A percentile compares a stretch with the other conserved stretches of the same genome.
Evolutionary conservation across 1,284 basidiomycete species (phyloP).

Genomic region (Neonothopanus nambi): DNA sequence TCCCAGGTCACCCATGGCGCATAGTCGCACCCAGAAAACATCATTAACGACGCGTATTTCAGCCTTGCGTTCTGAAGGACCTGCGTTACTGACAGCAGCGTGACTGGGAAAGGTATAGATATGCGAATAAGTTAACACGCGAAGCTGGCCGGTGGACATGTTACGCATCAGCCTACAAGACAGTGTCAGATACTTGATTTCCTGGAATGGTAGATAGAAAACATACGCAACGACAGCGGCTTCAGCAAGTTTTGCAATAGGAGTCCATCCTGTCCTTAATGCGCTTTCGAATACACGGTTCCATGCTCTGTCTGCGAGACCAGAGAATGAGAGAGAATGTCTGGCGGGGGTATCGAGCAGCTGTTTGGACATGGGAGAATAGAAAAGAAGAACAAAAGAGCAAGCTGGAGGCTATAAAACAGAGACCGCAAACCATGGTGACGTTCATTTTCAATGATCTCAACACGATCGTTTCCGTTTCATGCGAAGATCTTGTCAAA

Average conservation of each 20-base stretch:
- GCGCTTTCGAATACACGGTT: slow-evolving; percentile 34
- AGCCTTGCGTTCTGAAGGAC: slow-evolving; percentile 32
- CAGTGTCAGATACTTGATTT: neutral
- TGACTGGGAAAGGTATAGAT: slow-evolving; percentile 48
- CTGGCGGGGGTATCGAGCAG: slow-evolving; percentile 41
- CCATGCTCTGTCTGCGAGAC: slow-evolving; percentile 42
- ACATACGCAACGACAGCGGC: slow-evolving; percentile 47
- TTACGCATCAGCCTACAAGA: slow-evolving; percentile 45
- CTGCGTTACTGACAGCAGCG: slow-evolving; percentile 18
- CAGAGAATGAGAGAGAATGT: slow-evolving; percentile 42
- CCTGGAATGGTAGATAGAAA: neutral
- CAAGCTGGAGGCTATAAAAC: neutral
- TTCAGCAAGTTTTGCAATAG: slow-evolving; percentile 43
- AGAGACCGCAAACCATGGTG: neutral
- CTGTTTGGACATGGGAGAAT: slow-evolving; percentile 44
- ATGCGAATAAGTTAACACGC: slow-evolving; percentile 42
- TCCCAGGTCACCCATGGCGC: slow-evolving; percentile 65
- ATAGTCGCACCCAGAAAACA: slow-evolving; percentile 68
- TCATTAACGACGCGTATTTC: slow-evolving; percentile 61
- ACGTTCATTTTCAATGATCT: neutral
- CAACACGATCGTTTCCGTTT: neutral
- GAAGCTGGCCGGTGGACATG: slow-evolving; percentile 49
- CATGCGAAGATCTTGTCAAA: neutral
- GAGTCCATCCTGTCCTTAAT: slow-evolving; percentile 40
- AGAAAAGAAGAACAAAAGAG: slow-evolving; percentile 6